Evolutionary conservation across 495 filamentous ascomycete genomes (phyloP), one percentile per base, ranked within the genome.

Genomic region (Cryomyces minteri): DNA sequence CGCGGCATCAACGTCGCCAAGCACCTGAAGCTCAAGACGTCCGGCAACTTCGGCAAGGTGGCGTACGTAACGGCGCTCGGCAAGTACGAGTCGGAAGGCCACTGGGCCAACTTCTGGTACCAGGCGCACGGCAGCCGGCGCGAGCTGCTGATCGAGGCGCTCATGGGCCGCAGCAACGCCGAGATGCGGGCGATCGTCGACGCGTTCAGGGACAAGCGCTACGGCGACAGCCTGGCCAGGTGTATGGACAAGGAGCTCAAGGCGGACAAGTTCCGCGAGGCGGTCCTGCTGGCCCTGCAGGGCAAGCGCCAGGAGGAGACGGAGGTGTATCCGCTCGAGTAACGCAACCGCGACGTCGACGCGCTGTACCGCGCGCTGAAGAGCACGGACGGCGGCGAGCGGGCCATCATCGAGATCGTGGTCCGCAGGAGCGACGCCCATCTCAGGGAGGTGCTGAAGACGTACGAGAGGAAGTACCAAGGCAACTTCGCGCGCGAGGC

Each of bases 101-200:
- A 90, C 68, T 98, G 90, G 85, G 88, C 92, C 40, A 98, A 96
- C 55, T 93, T 84, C 62, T 98, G 88, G 78, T 98, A 96, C 65
- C 90, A 96, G 58, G 79, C 82, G 33, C 50, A 57, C 41, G 44
- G 40, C 4, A 54, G 51, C 12, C 44, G 53, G 10, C 47, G 62
- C 0, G 62, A 98, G 58, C 65, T 98, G 18, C 71, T 98, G 39
- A 95, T 98, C 54, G 90, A 98, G 58, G 74, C 78, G 7, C 65
- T 98, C 10, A 90, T 96, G 71, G 90, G 90, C 0, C 76, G 86
- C 11, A 77, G 76, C 9, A 94, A 94, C 54, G 67, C 71, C 12
- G 92, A 95, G 50, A 86, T 95, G 48, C 67, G 75, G n/a, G 69
- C 74, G 47, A 95, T 98, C 67, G 96, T 94, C 62, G 75, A 81